phyloP scores from a whole-genome alignment of 257 asterid species.

The Petrea volubilis region DNA sequence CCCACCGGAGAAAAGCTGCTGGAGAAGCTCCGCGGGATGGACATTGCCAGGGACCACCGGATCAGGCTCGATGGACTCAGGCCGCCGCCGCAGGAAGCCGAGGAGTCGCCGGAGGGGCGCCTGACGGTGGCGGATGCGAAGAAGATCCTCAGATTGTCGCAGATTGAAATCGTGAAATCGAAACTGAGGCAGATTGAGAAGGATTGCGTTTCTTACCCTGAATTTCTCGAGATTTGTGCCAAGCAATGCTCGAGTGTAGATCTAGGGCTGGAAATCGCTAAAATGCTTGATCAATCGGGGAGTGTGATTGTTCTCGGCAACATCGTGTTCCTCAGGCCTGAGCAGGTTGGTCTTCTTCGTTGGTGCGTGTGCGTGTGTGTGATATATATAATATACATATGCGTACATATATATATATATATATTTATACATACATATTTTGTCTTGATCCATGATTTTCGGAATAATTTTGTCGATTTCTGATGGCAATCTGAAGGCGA shows the following conservation, averaged over 20 bases:
- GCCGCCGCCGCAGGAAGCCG: conserved; percentile 34
- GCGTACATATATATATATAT: too few relatives aligned
- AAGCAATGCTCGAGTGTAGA: conserved; percentile 36
- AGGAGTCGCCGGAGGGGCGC: conserved; percentile 11
- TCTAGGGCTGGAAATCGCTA: conserved; percentile 47
- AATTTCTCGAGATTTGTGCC: conserved; percentile 52
- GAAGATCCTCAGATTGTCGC: conserved; percentile 54
- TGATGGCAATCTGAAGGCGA: neutral
- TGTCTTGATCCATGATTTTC: neutral
- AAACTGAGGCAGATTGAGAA: conserved; percentile 47
- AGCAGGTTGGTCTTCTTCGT: conserved; percentile 69
- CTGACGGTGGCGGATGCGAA: conserved; percentile 51
- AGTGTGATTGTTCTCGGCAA: conserved; percentile 59
- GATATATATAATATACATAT: too few relatives aligned
- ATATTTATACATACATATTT: too few relatives aligned
- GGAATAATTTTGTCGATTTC: neutral
- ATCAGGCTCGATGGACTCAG: conserved; percentile 46
- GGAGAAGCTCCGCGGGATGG: conserved; percentile 54
- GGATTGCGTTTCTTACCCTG: conserved; percentile 38
- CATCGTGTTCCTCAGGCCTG: conserved; percentile 54
- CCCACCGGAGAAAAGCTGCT: conserved; percentile 43
- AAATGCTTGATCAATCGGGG: conserved; percentile 68
- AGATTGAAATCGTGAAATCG: conserved; percentile 42
- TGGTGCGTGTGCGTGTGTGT: too few relatives aligned
- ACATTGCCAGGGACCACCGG: conserved; percentile 44